Base-by-base conservation (phyloP, 805 yeast species). In the Saturnispora silvae region DNA sequence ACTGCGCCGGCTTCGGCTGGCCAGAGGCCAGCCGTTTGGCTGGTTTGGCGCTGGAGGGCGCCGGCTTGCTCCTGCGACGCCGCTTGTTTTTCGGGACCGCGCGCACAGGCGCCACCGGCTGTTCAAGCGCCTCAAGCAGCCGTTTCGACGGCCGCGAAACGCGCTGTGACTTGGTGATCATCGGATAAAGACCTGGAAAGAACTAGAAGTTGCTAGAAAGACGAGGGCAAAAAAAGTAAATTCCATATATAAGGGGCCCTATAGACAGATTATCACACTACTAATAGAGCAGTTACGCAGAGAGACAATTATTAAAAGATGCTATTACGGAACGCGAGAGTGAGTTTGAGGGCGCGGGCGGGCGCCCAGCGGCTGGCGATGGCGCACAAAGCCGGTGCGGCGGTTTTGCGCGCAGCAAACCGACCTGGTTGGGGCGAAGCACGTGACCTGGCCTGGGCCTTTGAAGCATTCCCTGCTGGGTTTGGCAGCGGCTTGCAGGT, bases 1-100 rank as follows among this genome's bases (percentile, higher is more conserved):
- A 52, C 39, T 24, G 51, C 28, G 31, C n/a, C n/a, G n/a, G n/a
- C n/a, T n/a, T n/a, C n/a, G n/a, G n/a, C n/a, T n/a, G n/a, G n/a
- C n/a, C n/a, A n/a, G n/a, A n/a, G n/a, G 50, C 51, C 11, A 45
- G 41, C 28, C 49, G 45, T 34, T 20, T 10, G 13, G 4, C n/a
- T 28, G 32, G 2, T 15, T 8, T 16, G 17, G 4, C 8, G 15
- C 13, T 20, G 11, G 26, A 14, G 15, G 28, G 20, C 20, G 22
- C 14, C 5, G 4, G 20, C 8, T 32, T 15, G 15, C 9, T 9
- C 16, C 11, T 23, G 4, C 18, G 22, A 4, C 23, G 20, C 7
- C 32, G 32, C 19, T 19, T 29, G 10, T 18, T 6, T 20, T 5
- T 5, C 13, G 23, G 18, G 18, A 7, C 13, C 22, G 24, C 24